Conservation (phyloP, 306 rosid genomes). For the Fragaria vesca region DNA sequence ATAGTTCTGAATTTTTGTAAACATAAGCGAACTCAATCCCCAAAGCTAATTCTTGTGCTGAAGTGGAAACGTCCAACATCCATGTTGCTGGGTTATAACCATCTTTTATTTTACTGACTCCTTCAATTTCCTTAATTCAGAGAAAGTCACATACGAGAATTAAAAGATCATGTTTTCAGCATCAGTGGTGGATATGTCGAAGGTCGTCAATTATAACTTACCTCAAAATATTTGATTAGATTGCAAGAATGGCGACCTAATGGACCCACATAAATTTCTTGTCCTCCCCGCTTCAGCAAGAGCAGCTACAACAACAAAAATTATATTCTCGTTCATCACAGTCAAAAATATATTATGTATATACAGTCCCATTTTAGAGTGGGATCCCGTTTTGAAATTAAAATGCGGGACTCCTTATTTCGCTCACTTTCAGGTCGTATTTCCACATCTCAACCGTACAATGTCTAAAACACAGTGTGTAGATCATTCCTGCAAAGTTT, state of each 20-base stretch:
- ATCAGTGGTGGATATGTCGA: background rate
- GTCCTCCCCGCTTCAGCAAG: constrained; percentile 47
- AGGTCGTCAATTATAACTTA: background rate
- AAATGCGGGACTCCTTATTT: too few relatives aligned
- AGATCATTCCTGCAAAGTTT: too few relatives aligned
- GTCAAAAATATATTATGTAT: background rate
- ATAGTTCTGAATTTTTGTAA: constrained; percentile 42
- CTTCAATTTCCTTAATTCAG: constrained; percentile 33
- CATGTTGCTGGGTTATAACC: constrained; percentile 52
- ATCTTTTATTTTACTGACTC: constrained; percentile 37
- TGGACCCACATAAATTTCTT: constrained; percentile 50
- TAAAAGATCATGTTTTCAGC: background rate
- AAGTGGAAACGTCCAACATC: constrained; percentile 51
- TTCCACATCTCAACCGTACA: too few relatives aligned
- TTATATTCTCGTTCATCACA: background rate
- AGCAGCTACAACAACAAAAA: constrained; percentile 33
- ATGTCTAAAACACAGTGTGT: too few relatives aligned
- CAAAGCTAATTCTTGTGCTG: constrained; percentile 42
- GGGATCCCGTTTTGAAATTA: too few relatives aligned
- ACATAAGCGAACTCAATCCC: constrained; percentile 35
- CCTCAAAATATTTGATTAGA: constrained; percentile 47
- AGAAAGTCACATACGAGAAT: background rate
- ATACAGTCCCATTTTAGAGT: too few relatives aligned
- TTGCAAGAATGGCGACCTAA: constrained; percentile 43
- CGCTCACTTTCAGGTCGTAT: too few relatives aligned